Percentiles rank a stretch among this genome's conserved stretches.
Evolutionary conservation across 2,329 filamentous ascomycete genomes (phyloP).

Genomic region (Cladosporium cucumerinum): DNA sequence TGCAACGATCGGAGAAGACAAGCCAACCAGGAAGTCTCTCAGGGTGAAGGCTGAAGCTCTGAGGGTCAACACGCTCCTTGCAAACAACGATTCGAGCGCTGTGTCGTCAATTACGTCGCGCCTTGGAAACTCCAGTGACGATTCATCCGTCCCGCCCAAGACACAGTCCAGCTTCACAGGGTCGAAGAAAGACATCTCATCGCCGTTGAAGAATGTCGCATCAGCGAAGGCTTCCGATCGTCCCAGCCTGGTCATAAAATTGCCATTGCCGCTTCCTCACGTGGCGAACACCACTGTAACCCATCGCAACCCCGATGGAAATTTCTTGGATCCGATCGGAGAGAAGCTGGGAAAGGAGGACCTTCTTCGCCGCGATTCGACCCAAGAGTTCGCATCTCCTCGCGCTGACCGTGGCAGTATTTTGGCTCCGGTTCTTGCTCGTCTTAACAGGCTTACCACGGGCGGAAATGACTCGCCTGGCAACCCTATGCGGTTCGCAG

Average conservation of each 20-base stretch:
- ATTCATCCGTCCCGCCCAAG: neutral
- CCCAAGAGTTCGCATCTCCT: neutral
- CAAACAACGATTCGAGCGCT: neutral
- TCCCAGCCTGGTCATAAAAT: neutral
- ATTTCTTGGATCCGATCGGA: constrained; percentile 24
- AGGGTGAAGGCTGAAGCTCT: neutral
- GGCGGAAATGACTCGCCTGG: too few relatives aligned
- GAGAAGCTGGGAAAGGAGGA: constrained; percentile 15
- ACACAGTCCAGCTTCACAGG: neutral
- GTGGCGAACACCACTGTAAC: constrained; percentile 22
- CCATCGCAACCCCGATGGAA: constrained; percentile 23
- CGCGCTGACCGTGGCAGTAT: neutral
- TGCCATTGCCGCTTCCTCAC: constrained; percentile 18
- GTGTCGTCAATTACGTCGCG: too few relatives aligned
- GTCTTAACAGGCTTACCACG: neutral
- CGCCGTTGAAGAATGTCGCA: neutral
- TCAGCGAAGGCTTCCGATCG: neutral
- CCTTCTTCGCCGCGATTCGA: neutral
- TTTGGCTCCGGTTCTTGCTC: neutral
- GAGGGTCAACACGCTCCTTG: neutral
- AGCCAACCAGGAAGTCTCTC: neutral
- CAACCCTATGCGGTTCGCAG: neutral
- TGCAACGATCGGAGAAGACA: neutral
- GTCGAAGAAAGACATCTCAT: neutral
- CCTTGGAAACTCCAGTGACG: neutral